These are phyloP conservation scores for Naganishia randhawae DNA, from an alignment of 768 basidiomycete genomes.

Conservation along the genomic window DNA sequence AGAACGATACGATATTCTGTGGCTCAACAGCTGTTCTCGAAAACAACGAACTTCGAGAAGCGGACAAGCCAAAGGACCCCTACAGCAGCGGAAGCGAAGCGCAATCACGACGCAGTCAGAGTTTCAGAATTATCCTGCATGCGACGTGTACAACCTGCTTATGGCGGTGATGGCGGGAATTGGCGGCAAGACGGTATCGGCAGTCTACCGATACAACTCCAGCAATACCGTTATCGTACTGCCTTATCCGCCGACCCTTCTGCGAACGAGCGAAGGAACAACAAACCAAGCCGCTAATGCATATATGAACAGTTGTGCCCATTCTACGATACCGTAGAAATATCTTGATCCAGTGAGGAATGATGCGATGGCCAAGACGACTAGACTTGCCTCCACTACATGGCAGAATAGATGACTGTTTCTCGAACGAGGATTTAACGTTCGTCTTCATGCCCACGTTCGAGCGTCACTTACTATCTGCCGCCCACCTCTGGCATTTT, in stretches of 20 bases:
- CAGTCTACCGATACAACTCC: neutral
- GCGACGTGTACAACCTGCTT: neutral
- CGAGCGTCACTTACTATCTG: neutral
- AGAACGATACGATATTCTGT: too few relatives aligned
- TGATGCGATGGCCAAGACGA: conserved; percentile 2
- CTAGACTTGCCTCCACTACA: neutral
- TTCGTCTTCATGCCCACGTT: neutral
- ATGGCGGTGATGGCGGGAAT: too few relatives aligned
- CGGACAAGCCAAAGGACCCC: neutral
- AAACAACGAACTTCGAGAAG: neutral
- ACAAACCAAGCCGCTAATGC: conserved; percentile 11
- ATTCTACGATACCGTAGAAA: conserved; percentile 11
- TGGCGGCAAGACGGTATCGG: neutral
- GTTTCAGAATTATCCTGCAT: neutral
- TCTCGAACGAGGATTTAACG: neutral
- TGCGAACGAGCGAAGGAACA: neutral
- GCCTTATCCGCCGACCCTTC: neutral
- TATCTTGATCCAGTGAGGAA: neutral
- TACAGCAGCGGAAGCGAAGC: neutral
- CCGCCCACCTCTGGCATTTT: neutral
- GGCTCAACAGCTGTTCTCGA: too few relatives aligned
- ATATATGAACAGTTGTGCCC: conserved; percentile 8
- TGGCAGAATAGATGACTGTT: conserved; percentile 5
- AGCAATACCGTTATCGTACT: neutral
- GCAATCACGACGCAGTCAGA: too few relatives aligned